phyloP scores from a whole-genome alignment of 192 early-diverging fungal species.

The Coemansia sp. region DNA sequence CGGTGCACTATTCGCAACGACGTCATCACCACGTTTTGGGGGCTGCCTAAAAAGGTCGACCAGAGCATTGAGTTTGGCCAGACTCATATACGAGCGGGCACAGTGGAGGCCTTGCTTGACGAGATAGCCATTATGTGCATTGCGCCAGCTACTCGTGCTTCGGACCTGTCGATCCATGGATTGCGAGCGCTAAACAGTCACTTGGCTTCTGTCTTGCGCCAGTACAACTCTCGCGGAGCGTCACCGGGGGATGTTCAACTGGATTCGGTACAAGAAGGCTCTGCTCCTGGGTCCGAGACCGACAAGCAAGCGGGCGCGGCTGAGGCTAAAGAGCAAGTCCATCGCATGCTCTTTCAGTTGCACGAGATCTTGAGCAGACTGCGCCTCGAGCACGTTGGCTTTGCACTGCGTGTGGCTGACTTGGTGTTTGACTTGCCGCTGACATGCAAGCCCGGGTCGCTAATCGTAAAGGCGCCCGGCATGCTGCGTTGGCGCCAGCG shows the following conservation, averaged over 20 bases:
- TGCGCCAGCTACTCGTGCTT: conserved; percentile 18
- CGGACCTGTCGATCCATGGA: conserved; percentile 30
- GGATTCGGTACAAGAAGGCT: neutral
- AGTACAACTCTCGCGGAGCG: conserved; percentile 10
- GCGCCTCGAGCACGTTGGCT: conserved; percentile 48
- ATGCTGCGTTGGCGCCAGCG: conserved; percentile 57
- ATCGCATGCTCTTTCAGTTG: conserved; percentile 44
- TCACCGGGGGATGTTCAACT: neutral
- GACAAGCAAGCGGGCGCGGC: neutral
- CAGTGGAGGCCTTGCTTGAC: conserved; percentile 45
- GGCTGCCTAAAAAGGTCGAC: conserved; percentile 51
- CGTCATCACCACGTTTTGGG: conserved; percentile 57
- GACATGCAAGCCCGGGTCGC: conserved; percentile 13
- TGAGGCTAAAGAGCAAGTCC: conserved; percentile 25
- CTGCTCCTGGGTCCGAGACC: neutral
- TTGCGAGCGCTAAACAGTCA: conserved; percentile 37
- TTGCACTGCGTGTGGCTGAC: conserved; percentile 36
- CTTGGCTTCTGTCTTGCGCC: conserved; percentile 28
- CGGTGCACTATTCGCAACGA: conserved; percentile 53
- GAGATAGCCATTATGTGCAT: conserved; percentile 47
- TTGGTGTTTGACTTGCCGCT: conserved; percentile 57
- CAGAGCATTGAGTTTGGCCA: conserved; percentile 47
- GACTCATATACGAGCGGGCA: conserved; percentile 49
- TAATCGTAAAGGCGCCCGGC: conserved; percentile 33
- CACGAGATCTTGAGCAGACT: conserved; percentile 53